Evolutionary conservation across 345 rosid genomes (phyloP).

Genomic region (Gossypium anomalum): DNA sequence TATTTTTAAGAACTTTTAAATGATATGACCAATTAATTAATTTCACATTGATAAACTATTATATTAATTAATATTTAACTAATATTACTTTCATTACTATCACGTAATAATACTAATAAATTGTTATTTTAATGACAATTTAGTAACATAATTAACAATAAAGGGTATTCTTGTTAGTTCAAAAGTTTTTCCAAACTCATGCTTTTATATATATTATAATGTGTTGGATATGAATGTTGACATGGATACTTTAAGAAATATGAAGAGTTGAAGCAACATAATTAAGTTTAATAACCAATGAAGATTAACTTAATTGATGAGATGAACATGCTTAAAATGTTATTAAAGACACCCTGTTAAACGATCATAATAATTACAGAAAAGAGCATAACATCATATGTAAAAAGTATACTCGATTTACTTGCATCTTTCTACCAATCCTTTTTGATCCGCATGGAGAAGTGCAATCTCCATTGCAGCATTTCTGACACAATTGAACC

Average conservation of each 20-base stretch:
- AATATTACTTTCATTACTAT: too few species aligned
- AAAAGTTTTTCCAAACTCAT: too few species aligned
- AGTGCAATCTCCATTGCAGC: neutral
- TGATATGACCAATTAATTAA: too few species aligned
- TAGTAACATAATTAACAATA: too few species aligned
- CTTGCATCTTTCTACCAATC: slow-evolving; percentile 1
- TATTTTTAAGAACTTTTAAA: too few species aligned
- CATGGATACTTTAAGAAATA: neutral
- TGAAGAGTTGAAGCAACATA: neutral
- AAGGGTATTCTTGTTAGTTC: too few species aligned
- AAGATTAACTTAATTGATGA: neutral
- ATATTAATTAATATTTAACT: too few species aligned
- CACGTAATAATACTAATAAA: too few species aligned
- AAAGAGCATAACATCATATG: neutral
- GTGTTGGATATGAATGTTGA: neutral
- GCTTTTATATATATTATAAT: too few species aligned
- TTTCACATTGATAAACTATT: too few species aligned
- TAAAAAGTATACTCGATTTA: neutral
- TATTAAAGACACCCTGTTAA: neutral
- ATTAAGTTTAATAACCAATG: neutral
- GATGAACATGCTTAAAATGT: neutral
- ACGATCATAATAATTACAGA: neutral
- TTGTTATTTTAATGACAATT: too few species aligned
- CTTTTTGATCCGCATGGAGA: neutral
- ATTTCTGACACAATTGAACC: neutral